Evolutionary conservation across 768 basidiomycete genomes (phyloP).

Genomic region (Kwoniella dejecticola): DNA sequence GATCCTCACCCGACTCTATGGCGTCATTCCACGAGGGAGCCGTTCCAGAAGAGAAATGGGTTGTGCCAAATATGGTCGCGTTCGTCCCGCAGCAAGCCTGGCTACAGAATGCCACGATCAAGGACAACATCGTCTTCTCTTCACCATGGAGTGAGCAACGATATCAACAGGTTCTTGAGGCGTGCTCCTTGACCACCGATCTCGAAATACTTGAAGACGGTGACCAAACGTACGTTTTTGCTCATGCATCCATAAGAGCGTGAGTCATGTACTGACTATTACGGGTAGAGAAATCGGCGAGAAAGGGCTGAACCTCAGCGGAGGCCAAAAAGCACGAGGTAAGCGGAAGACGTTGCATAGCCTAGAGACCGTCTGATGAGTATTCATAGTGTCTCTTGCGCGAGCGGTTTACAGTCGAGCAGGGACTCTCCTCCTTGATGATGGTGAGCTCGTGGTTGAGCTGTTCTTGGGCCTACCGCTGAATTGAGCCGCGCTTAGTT

Average conservation of each 20-base stretch:
- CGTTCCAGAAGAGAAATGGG: slow-evolving; percentile 66
- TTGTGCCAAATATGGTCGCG: slow-evolving; percentile 75
- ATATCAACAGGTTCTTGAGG: slow-evolving; percentile 76
- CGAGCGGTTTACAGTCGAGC: slow-evolving; percentile 89
- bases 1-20: slow-evolving; percentile 78
- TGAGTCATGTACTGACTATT: neutral
- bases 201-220: slow-evolving; percentile 67
- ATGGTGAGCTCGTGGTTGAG: slow-evolving; percentile 61
- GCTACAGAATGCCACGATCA: slow-evolving; percentile 82
- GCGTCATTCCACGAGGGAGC: slow-evolving; percentile 59
- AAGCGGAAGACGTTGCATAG: neutral
- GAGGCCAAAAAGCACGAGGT: slow-evolving; percentile 62
- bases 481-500: slow-evolving; percentile 26
- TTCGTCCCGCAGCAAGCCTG: slow-evolving; percentile 71
- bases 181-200: slow-evolving; percentile 73
- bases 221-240: slow-evolving; percentile 67
- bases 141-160: slow-evolving; percentile 72
- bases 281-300: slow-evolving; percentile 59
- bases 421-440: slow-evolving; percentile 77
- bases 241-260: slow-evolving; percentile 57
- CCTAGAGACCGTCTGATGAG: neutral
- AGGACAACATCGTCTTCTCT: slow-evolving; percentile 79
- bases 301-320: slow-evolving; percentile 57
- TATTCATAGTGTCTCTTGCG: slow-evolving; percentile 35
- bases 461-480: neutral